phyloP scores from a whole-genome alignment of 2,329 filamentous ascomycete species.

The Fonsecaea pugnacius region DNA sequence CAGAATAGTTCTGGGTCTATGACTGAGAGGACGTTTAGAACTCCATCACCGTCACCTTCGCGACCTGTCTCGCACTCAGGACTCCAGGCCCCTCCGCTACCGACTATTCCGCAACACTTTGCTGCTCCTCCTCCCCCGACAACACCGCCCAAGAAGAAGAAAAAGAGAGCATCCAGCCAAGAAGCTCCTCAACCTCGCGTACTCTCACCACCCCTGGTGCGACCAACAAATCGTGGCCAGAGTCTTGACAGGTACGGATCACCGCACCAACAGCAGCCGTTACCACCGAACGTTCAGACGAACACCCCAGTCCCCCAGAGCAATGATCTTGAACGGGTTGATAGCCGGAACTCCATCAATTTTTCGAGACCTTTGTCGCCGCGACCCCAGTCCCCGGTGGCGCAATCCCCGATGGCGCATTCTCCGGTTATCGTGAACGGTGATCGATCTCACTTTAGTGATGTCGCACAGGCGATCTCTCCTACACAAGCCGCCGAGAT shows the following conservation, averaged over 20 bases:
- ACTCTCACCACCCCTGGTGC: slow-evolving; percentile 49
- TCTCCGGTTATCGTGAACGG: slow-evolving; percentile 16
- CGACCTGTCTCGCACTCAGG: slow-evolving; percentile 48
- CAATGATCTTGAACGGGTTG: slow-evolving; percentile 44
- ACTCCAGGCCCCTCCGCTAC: slow-evolving; percentile 70
- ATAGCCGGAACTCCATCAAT: slow-evolving; percentile 53
- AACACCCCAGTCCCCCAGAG: slow-evolving; percentile 37
- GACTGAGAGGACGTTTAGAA: slow-evolving; percentile 85
- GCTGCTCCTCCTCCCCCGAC: slow-evolving; percentile 35
- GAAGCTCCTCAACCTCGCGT: slow-evolving; percentile 54
- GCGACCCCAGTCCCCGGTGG: slow-evolving; percentile 33
- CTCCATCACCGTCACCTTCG: slow-evolving; percentile 64
- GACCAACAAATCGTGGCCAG: slow-evolving; percentile 44
- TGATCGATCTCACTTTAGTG: slow-evolving; percentile 10
- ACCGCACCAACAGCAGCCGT: slow-evolving; percentile 2
- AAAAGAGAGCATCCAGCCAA: slow-evolving; percentile 56
- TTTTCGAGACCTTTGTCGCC: slow-evolving; percentile 54
- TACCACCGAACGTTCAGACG: slow-evolving; percentile 6
- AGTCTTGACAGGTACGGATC: slow-evolving; percentile 45
- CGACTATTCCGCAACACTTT: slow-evolving; percentile 66
- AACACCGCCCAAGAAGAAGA: slow-evolving; percentile 32
- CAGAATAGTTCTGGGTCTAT: slow-evolving; percentile 77
- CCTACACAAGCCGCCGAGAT: slow-evolving; percentile 36
- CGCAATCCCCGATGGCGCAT: slow-evolving; percentile 16
- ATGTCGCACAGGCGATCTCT: slow-evolving; percentile 34